Percentiles rank a stretch among this genome's conserved stretches.
These are phyloP conservation scores for Plectosphaerella plurivora DNA, from an alignment of 2,329 filamentous ascomycete genomes.

Conservation along the genomic window DNA sequence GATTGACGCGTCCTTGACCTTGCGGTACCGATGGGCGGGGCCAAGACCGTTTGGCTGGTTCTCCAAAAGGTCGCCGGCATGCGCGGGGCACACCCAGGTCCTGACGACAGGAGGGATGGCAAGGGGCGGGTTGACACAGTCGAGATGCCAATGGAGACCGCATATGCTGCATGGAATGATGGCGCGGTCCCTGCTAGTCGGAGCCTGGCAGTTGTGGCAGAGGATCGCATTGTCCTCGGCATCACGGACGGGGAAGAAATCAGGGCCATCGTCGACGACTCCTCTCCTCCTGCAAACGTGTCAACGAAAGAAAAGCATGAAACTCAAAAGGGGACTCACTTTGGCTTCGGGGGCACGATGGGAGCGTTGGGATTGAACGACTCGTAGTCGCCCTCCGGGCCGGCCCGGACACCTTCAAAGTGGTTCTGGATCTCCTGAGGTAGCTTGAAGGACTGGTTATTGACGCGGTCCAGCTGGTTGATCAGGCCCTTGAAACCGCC, in stretches of 20 bases:
- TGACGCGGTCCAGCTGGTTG: conserved; percentile 60
- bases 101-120: conserved; percentile 71
- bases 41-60: conserved; percentile 51
- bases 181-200: conserved; percentile 58
- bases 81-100: conserved; percentile 85
- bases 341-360: conserved; percentile 48
- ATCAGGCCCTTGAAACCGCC: conserved; percentile 61
- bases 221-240: conserved; percentile 70
- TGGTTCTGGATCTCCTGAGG: conserved; percentile 67
- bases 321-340: conserved; percentile 45
- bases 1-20: conserved; percentile 48
- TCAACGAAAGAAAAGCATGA: conserved; percentile 18
- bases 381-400: conserved; percentile 75
- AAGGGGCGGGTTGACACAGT: conserved; percentile 83
- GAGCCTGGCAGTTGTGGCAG: conserved; percentile 70
- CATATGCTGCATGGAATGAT: conserved; percentile 88
- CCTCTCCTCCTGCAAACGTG: conserved; percentile 40
- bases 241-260: conserved; percentile 66
- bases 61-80: conserved; percentile 71
- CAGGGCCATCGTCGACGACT: conserved; percentile 57
- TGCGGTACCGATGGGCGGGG: conserved; percentile 58
- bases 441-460: conserved; percentile 68
- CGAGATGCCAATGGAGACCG: conserved; percentile 80
- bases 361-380: conserved; percentile 40
- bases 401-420: conserved; percentile 77